These are phyloP conservation scores for Eragrostis curvula DNA, from an alignment of 176 grass and related monocot species.

Conservation along the genomic window DNA sequence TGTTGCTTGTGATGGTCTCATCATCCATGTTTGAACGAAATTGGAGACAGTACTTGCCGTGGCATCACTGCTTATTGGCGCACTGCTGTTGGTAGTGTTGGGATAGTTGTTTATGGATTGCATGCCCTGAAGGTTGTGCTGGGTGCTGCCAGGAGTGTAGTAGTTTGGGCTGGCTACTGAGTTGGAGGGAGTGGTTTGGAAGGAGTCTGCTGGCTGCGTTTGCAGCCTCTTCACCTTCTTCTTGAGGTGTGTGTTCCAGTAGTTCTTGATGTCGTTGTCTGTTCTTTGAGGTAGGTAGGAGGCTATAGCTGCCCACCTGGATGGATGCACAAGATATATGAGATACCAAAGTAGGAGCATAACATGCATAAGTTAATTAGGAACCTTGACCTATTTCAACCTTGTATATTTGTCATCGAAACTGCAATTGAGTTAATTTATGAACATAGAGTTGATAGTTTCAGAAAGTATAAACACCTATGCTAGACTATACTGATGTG, in stretches of 20 bases:
- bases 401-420: background rate
- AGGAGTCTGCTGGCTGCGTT: conserved; percentile 42
- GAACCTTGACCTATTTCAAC: background rate
- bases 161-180: conserved; percentile 39
- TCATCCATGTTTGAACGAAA: conserved; percentile 57
- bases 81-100: background rate
- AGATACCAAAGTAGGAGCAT: background rate
- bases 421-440: background rate
- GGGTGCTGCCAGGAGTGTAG: conserved; percentile 44
- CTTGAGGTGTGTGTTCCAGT: conserved; percentile 72
- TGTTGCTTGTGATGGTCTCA: conserved; percentile 25
- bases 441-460: background rate
- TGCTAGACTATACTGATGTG: background rate
- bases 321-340: background rate
- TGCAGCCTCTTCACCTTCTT: conserved; percentile 69
- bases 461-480: background rate
- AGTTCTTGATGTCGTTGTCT: conserved; percentile 71
- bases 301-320: conserved; percentile 68
- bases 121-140: conserved; percentile 37
- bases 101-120: conserved; percentile 27
- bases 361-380: background rate
- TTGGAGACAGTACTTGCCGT: background rate
- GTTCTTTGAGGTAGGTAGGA: conserved; percentile 65
- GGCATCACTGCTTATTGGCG: conserved; percentile 5
- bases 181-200: conserved; percentile 31